Percentiles rank a stretch among this genome's conserved stretches.
Evolutionary conservation across 805 yeast genomes (phyloP).

Genomic region (Hanseniaspora osmophila): DNA sequence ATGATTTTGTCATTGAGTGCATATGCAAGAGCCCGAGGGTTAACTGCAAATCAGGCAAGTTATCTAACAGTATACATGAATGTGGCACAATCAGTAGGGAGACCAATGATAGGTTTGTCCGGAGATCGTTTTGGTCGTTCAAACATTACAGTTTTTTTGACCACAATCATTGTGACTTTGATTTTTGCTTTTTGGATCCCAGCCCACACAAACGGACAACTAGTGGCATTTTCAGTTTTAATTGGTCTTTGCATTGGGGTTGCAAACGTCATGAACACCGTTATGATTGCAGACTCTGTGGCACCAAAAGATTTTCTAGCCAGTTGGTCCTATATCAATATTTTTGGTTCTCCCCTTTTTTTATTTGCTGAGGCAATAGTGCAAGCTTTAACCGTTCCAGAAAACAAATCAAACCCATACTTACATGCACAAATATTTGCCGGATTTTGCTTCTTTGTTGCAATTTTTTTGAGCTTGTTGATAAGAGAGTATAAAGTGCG

Average conservation of each 20-base stretch:
- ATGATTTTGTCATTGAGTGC: constrained; percentile 34
- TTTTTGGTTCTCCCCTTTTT: constrained; percentile 20
- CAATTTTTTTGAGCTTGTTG: constrained; percentile 29
- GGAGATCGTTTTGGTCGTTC: constrained; percentile 35
- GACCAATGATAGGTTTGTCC: constrained; percentile 33
- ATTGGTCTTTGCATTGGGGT: constrained; percentile 35
- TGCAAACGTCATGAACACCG: constrained; percentile 28
- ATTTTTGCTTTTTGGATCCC: constrained; percentile 37
- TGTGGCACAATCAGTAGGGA: constrained; percentile 33
- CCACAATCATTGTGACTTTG: constrained; percentile 25
- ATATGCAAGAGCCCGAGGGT: constrained; percentile 35
- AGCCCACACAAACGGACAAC: constrained; percentile 25
- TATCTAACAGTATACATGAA: constrained; percentile 32
- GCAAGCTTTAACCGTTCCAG: constrained; percentile 28
- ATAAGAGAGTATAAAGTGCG: constrained; percentile 40
- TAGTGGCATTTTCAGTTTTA: constrained; percentile 29
- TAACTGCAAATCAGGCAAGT: constrained; percentile 29
- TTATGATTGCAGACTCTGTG: constrained; percentile 29
- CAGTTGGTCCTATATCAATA: constrained; percentile 26
- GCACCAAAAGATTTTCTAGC: constrained; percentile 23
- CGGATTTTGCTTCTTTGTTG: constrained; percentile 34
- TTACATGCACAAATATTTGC: constrained; percentile 47
- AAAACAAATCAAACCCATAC: constrained; percentile 28
- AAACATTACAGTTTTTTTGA: constrained; percentile 28
- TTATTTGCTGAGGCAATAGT: constrained; percentile 43